phyloP scores from a whole-genome alignment of 495 filamentous ascomycete genomes.

The Penicillium daleae region DNA sequence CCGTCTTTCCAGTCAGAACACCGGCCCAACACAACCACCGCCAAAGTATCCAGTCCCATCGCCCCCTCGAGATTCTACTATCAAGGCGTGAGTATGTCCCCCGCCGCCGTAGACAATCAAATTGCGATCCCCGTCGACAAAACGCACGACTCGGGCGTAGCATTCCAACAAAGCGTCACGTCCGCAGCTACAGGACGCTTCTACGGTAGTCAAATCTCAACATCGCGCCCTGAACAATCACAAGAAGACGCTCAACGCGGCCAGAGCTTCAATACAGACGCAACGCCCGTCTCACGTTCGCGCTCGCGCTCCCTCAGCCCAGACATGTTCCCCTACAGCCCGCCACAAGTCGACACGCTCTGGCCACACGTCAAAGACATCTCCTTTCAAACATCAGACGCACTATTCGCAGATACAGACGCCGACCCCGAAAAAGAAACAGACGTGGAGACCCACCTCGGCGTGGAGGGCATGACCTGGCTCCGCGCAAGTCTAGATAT shows the following conservation, averaged over 20 bases:
- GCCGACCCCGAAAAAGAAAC: background rate
- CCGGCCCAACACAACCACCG: conserved; percentile 1
- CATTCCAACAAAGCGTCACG: conserved; percentile 7
- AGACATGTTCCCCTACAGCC: conserved; percentile 29
- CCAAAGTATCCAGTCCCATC: conserved; percentile 6
- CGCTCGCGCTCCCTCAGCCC: conserved; percentile 23
- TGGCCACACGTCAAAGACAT: conserved; percentile 10
- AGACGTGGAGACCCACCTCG: conserved; percentile 5
- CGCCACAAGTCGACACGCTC: conserved; percentile 17
- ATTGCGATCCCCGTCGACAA: background rate
- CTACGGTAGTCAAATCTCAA: conserved; percentile 22
- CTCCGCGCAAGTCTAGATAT: conserved; percentile 20
- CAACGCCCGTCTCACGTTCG: conserved; percentile 4
- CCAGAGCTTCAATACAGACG: conserved; percentile 18
- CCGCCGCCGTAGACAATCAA: background rate
- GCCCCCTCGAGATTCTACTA: background rate
- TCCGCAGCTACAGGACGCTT: conserved; percentile 17
- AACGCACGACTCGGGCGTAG: conserved; percentile 17
- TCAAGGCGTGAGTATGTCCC: conserved; percentile 6
- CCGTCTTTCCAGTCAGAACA: conserved; percentile 11
- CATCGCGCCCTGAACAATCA: conserved; percentile 12
- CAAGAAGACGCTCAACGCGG: background rate
- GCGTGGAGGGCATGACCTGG: conserved; percentile 22
- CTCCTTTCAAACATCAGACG: background rate
- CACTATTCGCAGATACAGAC: conserved; percentile 5